Base-by-base conservation (phyloP, 1,139 yeast genomes). In the Yamadazyma atmosphaerica region DNA sequence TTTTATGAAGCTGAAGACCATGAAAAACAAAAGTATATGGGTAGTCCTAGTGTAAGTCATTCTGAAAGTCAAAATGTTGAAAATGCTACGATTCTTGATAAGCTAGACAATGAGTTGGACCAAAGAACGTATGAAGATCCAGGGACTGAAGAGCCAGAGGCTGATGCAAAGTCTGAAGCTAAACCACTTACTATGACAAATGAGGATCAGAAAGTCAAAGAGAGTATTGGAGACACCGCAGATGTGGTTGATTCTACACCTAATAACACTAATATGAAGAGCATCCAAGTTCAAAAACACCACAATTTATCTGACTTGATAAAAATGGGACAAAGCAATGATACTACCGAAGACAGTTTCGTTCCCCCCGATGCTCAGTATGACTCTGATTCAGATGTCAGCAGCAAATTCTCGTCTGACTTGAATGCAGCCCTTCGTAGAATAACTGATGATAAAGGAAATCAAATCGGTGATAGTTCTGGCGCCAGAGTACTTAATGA, bases 321-420 rank as follows among this genome's bases (percentile, higher is more conserved):
- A n/a, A 38, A 24, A 16, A 36, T 42, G 38, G 50, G 44, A 7
- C 40, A 34, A 22, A 26, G 35, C 16, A 36, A 34, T 16, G 47
- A 45, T 13, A 32, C 36, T 14, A 32, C 45, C 17, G 47, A 39
- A 19, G 45, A 46, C n/a, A 40, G 36, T 14, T 42, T 40, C 23
- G 35, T 29, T 4, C 38, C 38, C 7, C 51, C 52, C 2, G 44
- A 43, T 21, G 29, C 38, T 9, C 34, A 26, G 7, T 32, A 45
- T 35, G 50, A 49, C 24, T 36, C 47, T 8, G 44, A 42, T 32
- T 44, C 47, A 4, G 46, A 45, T 33, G 46, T 33, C 4, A 49
- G 51, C 32, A 47, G 51, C 16, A 42, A 38, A 24, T 47, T 47
- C 31, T 48, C 52, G 4, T 42, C 51, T 21, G 47, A 49, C 30